phyloP scores from a whole-genome alignment of 208 protist genomes.

The Acanthamoeba pearcei region DNA sequence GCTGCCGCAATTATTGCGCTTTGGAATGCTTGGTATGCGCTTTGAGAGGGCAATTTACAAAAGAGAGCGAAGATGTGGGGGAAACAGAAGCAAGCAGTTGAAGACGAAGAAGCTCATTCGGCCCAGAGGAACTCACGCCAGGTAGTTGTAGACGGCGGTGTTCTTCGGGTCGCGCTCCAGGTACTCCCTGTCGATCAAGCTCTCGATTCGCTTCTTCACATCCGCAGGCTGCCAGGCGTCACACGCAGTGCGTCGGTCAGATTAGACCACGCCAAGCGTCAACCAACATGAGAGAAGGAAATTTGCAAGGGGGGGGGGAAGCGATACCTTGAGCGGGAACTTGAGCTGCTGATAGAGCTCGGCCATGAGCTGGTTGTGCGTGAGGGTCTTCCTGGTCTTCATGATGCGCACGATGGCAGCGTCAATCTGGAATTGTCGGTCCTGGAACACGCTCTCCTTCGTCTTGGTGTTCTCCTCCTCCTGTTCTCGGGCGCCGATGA shows the following conservation, averaged over 20 bases:
- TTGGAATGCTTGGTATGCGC: too few relatives aligned
- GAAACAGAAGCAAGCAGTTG: too few relatives aligned
- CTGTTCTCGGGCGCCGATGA: constrained; percentile 8
- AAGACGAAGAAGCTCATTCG: neutral
- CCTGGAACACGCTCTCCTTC: constrained; percentile 90
- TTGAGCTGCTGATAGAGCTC: constrained; percentile 91
- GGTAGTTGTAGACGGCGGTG: constrained; percentile 92
- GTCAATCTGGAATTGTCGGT: constrained; percentile 94
- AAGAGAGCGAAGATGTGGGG: too few relatives aligned
- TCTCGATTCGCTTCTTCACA: constrained; percentile 96
- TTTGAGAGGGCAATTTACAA: too few relatives aligned
- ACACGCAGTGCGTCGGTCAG: neutral
- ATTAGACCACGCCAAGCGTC: neutral
- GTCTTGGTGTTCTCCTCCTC: constrained; percentile 90
- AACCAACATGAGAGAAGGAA: neutral
- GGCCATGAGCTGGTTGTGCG: constrained; percentile 92
- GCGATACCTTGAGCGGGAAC: constrained; percentile 90
- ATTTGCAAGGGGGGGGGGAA: too few relatives aligned
- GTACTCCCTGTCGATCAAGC: constrained; percentile 96
- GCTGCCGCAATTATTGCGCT: too few relatives aligned
- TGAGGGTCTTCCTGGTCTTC: constrained; percentile 92
- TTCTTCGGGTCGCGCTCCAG: constrained; percentile 90
- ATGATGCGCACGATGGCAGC: constrained; percentile 95
- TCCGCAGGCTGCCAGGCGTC: constrained; percentile 75
- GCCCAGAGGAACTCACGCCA: constrained; percentile 88